Base-by-base conservation (phyloP, 805 yeast species). In the Ogataea henricii region DNA sequence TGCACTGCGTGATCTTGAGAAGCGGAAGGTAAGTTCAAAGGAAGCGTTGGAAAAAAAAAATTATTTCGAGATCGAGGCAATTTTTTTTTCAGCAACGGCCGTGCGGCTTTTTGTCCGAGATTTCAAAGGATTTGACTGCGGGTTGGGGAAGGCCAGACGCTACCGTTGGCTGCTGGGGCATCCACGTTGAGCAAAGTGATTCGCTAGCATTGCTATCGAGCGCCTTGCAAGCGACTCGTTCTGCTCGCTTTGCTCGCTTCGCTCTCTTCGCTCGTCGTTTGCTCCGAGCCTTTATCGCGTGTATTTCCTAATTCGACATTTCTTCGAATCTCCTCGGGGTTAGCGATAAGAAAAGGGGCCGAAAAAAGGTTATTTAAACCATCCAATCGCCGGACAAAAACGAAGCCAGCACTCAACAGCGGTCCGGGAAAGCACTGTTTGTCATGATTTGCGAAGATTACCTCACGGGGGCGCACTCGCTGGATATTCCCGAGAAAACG, bases 401-500 rank as follows among this genome's bases (percentile, higher is more conserved):
- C 6, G 9, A 23, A 6, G 9, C 9, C 9, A 9, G 6, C 26
- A 23, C 9, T 23, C 26, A 23, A 7, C 9, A 23, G 9, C 6
- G 9, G 9, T 9, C 9, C 6, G 9, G 26, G 9, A 9, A 23
- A 23, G 26, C 26, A 23, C n/a, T n/a, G 9, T 7, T 23, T 12
- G 13, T 9, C 5, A 54, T 54, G 58, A 49, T 53, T 47, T 51
- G 55, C 25, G 53, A 52, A 46, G 60, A 54, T 20, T 53, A 52
- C 22, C 23, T 57, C 14, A 54, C 55, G 2, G 64, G 60, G 2
- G 56, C 56, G 13, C 64, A 57, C 34, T 50, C 57, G 13, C 48
- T 53, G 32, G 60, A 57, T 29, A 43, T 64, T 16, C 67, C 67
- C n/a, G 48, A 57, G 34, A 51, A 56, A 22, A 62, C 66, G 1